Evolutionary conservation across 176 grass and related monocot genomes (phyloP).

Genomic region (Rhynchospora breviuscula): DNA sequence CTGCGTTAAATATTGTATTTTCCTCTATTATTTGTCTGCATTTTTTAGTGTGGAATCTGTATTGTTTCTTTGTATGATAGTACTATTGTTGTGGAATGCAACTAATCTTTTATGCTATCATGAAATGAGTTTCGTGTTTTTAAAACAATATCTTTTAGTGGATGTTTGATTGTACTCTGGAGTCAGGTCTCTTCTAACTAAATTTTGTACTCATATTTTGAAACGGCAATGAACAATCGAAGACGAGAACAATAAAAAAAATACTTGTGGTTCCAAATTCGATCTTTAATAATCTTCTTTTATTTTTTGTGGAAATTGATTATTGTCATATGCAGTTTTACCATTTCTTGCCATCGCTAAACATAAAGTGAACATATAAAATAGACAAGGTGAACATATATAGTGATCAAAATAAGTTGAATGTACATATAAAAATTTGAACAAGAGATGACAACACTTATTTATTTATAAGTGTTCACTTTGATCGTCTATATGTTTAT

Average conservation of each 20-base stretch:
- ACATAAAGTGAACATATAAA: too few relatives aligned
- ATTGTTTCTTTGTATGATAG: constrained; percentile 9
- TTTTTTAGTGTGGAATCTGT: not conserved
- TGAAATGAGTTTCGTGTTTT: not conserved
- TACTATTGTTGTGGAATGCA: not conserved
- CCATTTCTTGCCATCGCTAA: too few relatives aligned
- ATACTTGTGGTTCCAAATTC: not conserved
- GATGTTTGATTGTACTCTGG: too few relatives aligned
- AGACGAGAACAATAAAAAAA: not conserved
- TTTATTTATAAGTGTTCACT: too few relatives aligned
- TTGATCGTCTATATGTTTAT: too few relatives aligned
- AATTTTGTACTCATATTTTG: not conserved
- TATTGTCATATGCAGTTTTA: too few relatives aligned
- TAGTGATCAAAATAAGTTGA: too few relatives aligned
- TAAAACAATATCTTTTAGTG: not conserved
- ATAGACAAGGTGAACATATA: too few relatives aligned
- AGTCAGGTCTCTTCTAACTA: not conserved
- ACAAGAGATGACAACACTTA: too few relatives aligned
- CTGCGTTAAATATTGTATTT: not conserved
- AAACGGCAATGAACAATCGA: not conserved
- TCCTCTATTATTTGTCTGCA: not conserved
- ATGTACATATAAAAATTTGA: too few relatives aligned
- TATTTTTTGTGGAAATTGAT: too few relatives aligned
- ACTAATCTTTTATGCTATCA: not conserved
- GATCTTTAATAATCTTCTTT: too few relatives aligned